Evolutionary conservation across 176 grass and related monocot species (phyloP).

Genomic region (Carex littledalei): DNA sequence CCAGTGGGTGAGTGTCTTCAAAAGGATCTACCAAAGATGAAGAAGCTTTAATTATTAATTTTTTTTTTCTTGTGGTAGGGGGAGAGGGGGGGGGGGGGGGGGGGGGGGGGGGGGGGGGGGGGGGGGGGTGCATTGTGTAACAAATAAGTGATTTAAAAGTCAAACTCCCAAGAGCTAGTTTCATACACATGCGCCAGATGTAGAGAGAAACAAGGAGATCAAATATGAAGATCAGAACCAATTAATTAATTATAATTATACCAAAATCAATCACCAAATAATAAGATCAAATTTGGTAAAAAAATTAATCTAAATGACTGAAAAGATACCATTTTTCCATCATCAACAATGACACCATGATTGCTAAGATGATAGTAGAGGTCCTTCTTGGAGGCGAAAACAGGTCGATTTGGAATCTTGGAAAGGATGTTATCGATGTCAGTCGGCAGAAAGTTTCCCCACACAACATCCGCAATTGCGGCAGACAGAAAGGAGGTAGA

Average conservation of each 20-base stretch:
- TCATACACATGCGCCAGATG: background rate
- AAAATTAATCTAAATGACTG: background rate
- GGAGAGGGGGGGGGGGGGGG: no score
- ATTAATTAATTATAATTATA: background rate
- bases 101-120: no score
- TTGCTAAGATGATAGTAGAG: constrained; percentile 3
- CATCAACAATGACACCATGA: background rate
- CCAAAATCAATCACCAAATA: background rate
- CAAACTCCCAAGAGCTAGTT: background rate
- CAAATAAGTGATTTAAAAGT: background rate
- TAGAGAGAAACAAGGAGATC: background rate
- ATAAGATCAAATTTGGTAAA: background rate
- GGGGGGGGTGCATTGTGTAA: background rate
- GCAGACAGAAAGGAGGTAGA: background rate
- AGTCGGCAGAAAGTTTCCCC: background rate
- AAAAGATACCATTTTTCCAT: background rate
- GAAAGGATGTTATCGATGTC: background rate
- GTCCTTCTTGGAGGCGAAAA: background rate
- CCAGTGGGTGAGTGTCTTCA: background rate
- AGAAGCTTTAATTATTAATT: no score
- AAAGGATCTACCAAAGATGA: background rate
- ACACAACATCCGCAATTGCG: background rate
- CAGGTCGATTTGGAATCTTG: background rate
- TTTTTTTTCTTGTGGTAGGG: no score
- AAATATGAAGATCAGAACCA: background rate